Base-by-base conservation (phyloP, 1,284 basidiomycete genomes). In the Anthracocystis setariae region DNA sequence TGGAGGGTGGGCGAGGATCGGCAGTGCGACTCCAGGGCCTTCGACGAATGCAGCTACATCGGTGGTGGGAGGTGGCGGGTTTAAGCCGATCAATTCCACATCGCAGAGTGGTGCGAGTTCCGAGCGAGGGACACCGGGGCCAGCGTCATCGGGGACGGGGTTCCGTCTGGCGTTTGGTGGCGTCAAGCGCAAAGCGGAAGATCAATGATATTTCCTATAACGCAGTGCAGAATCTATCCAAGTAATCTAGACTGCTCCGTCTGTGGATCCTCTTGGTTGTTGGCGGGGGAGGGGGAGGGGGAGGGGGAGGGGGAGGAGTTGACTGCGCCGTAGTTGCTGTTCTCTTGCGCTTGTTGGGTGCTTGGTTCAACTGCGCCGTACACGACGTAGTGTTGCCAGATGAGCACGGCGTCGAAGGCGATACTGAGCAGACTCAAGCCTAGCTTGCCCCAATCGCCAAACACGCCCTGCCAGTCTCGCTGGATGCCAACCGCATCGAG, bases 341-440 rank as follows among this genome's bases (percentile, higher is more conserved):
- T 17, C 35, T 37, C 35, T n/a, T 37, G 35, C 35, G 27, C 3
- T n/a, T 29, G 25, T 18, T 35, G 45, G n/a, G n/a, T n/a, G n/a
- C n/a, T n/a, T 20, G 9, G 18, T 20, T 43, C 18, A n/a, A 50
- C 60, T 9, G 42, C 32, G 2, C 39, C 57, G 21, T 84, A 85
- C 21, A 83, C 32, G 13, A 82, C 54, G 52, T 80, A 84, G 61
- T 85, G 85, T 71, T 85, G 85, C 13, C 79, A 42, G 15, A 85
- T 64, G 55, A 85, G 79, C 13, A 83, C 48, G 0, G 72, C 13
- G 59, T 85, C 84, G 74, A 85, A 85, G 3, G 40, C 61, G 48
- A 85, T 76, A 5, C 82, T 78, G 35, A 85, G 67, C 25, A 84
- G 45, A 1, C 78, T 76, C 17, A 85, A 65, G 0, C 83, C 84